Base-by-base conservation (phyloP, 331 rosid genomes). In the Dryas integrifolia region DNA sequence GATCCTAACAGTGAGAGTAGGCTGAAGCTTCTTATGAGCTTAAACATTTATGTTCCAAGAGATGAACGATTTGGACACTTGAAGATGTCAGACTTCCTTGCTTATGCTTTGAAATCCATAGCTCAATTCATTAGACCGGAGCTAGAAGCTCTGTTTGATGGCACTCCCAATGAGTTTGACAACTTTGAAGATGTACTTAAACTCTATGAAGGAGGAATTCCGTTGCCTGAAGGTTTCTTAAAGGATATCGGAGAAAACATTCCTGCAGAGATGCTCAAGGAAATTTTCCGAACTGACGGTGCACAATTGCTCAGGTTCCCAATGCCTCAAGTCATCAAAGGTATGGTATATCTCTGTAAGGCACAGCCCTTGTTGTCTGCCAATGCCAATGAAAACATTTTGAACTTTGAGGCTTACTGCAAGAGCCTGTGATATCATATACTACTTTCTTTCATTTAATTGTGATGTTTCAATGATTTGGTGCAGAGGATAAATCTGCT, bases 11-110 rank as follows among this genome's bases (percentile, higher is more conserved):
- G 7, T 30, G 94, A 90, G 82, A 89, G 92, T 48, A 82, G 87
- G 81, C 51, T 89, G 81, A n/a, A 64, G 5, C 62, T 85, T 62
- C 38, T 60, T 1, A 40, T 65, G 79, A 87, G 86, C 74, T 76
- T 85, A 63, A 72, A 87, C 87, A 85, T 84, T 56, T 89, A 91
- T 66, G 92, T 89, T 45, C 97, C 96, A 11, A 87, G 92, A 72
- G 98, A 91, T 59, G 97, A 94, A 68, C 68, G 89, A 73, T 94
- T 94, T 72, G 92, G 92, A n/a, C 96, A 89, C 82, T 56, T 88
- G 87, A 94, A 94, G 79, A 39, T 86, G 85, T 44, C 98, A 4
- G 97, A 94, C 64, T 92, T 90, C 67, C 90, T 94, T 45, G 92
- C 82, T 51, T 79, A 83, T 82, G 90, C 82, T 48, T 21, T 94